Evolutionary conservation across 805 yeast species (phyloP).

Genomic region (Saccharomycopsis olivae): DNA sequence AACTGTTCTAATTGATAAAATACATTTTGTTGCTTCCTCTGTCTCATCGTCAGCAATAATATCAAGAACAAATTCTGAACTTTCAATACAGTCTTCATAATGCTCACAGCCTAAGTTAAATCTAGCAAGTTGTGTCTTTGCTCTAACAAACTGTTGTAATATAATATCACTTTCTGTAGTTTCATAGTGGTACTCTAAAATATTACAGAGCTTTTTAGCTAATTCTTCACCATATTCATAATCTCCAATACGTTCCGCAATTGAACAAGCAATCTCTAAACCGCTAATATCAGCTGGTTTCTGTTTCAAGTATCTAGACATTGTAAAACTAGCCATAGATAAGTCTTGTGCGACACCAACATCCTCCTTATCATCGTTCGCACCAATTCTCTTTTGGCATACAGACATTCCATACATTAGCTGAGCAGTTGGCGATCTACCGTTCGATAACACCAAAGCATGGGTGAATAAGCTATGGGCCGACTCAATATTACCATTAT

Average conservation of each 20-base stretch:
- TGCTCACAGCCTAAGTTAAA: constrained; percentile 49
- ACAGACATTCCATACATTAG: constrained; percentile 56
- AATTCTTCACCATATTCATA: constrained; percentile 42
- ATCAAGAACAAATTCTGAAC: constrained; percentile 45
- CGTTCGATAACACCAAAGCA: constrained; percentile 68
- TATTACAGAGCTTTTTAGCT: constrained; percentile 34
- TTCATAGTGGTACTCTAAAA: constrained; percentile 50
- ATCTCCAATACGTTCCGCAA: constrained; percentile 62
- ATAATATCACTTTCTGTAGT: constrained; percentile 36
- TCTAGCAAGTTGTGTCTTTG: constrained; percentile 66
- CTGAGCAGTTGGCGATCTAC: constrained; percentile 58
- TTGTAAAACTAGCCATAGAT: constrained; percentile 56
- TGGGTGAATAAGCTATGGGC: constrained; percentile 62
- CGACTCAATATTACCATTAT: constrained; percentile 35
- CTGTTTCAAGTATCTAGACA: constrained; percentile 51
- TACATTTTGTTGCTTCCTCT: constrained; percentile 22
- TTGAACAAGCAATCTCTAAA: constrained; percentile 39
- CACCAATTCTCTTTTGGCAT: constrained; percentile 34
- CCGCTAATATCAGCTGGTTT: constrained; percentile 50
- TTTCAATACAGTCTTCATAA: constrained; percentile 49
- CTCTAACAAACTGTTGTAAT: constrained; percentile 41
- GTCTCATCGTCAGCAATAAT: constrained; percentile 33
- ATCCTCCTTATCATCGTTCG: constrained; percentile 40
- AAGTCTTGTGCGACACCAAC: constrained; percentile 53
- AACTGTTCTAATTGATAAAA: constrained; percentile 53